phyloP scores from a whole-genome alignment of 768 basidiomycete genomes.

The Phylloporus sp. region DNA sequence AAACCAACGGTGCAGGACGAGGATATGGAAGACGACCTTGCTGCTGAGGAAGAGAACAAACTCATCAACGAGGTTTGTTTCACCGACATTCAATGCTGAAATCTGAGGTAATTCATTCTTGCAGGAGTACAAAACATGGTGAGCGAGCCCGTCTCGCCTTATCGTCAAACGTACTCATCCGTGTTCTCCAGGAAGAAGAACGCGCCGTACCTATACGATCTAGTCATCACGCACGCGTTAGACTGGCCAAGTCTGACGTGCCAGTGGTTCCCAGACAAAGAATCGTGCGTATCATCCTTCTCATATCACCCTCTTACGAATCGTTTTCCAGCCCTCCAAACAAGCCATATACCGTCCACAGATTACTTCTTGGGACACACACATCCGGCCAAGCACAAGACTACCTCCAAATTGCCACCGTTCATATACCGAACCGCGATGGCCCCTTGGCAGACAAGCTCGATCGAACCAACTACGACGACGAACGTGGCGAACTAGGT shows the following conservation, averaged over 20 bases:
- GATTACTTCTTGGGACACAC: slow-evolving; percentile 94
- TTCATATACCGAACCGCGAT: slow-evolving; percentile 85
- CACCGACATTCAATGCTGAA: not conserved
- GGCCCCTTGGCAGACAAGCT: slow-evolving; percentile 69
- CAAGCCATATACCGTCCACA: slow-evolving; percentile 93
- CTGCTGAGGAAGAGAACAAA: slow-evolving; percentile 84
- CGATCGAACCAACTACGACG: slow-evolving; percentile 77
- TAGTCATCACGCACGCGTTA: slow-evolving; percentile 94
- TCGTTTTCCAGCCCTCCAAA: slow-evolving; percentile 61
- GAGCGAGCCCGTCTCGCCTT: slow-evolving; percentile 11
- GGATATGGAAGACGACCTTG: slow-evolving; percentile 74
- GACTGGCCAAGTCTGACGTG: slow-evolving; percentile 98
- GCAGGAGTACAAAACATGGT: slow-evolving; percentile 88
- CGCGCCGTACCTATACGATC: slow-evolving; percentile 95
- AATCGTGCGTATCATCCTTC: slow-evolving; percentile 57
- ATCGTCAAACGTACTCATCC: not conserved
- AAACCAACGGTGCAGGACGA: slow-evolving; percentile 48
- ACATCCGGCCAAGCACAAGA: slow-evolving; percentile 93
- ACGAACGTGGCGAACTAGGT: slow-evolving; percentile 92
- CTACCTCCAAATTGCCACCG: slow-evolving; percentile 91
- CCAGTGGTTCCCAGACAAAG: slow-evolving; percentile 98
- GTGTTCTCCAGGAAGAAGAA: slow-evolving; percentile 76
- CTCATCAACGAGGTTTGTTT: slow-evolving; percentile 73
- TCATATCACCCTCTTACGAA: not conserved
- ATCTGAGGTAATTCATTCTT: slow-evolving; percentile 10